Conservation (phyloP, 805 yeast genomes). For the Zygoascus flipseniorum region DNA sequence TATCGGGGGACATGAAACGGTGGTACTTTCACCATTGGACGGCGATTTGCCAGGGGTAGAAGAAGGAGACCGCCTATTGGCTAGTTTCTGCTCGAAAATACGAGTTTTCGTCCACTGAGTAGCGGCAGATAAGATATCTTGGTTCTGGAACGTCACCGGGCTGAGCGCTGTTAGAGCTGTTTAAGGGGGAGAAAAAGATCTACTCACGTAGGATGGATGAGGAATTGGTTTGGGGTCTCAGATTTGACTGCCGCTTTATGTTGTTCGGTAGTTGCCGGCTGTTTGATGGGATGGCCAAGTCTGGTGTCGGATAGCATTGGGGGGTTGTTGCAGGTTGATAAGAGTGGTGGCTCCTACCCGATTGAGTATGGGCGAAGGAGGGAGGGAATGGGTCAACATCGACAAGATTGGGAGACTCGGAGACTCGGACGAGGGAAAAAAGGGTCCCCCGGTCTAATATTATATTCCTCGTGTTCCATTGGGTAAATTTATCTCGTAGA, state of each 20-base stretch:
- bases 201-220: too few species aligned
- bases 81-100: constrained; percentile 7
- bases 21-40: not conserved
- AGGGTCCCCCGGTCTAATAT: too few species aligned
- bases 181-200: too few species aligned
- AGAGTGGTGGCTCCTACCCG: not conserved
- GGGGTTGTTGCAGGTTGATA: not conserved
- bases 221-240: too few species aligned
- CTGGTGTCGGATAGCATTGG: too few species aligned
- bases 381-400: not conserved
- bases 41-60: not conserved
- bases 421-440: too few species aligned
- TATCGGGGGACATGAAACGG: constrained; percentile 5
- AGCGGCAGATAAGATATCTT: constrained; percentile 15
- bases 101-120: constrained; percentile 17
- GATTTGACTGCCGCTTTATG: too few species aligned
- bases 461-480: too few species aligned
- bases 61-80: not conserved
- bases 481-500: too few species aligned
- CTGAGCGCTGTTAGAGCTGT: not conserved
- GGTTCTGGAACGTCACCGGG: constrained; percentile 5
- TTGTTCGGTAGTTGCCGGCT: too few species aligned
- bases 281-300: too few species aligned
- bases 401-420: too few species aligned
- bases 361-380: not conserved